phyloP scores from a whole-genome alignment of 345 rosid genomes.

The Iberis pinnata region DNA sequence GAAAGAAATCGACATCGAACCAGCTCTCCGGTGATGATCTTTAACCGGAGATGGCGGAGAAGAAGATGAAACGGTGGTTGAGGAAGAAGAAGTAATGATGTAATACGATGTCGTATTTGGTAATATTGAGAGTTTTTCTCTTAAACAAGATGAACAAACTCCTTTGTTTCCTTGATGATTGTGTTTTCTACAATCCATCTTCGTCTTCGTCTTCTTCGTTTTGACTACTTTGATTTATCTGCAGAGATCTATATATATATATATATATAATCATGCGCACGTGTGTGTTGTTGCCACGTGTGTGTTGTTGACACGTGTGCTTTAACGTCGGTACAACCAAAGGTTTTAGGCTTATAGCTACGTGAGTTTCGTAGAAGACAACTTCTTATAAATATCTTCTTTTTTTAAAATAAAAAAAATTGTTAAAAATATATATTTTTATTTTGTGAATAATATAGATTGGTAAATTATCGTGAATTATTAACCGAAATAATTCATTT shows the following conservation, averaged over 20 bases:
- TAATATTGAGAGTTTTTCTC: conserved; percentile 21
- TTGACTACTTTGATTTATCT: neutral
- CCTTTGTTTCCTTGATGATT: conserved; percentile 23
- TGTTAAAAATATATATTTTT: neutral
- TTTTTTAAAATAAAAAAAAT: neutral
- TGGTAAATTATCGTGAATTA: no score
- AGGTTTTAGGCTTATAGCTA: conserved; percentile 12
- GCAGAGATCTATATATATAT: neutral
- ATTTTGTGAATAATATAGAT: no score
- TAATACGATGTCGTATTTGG: conserved; percentile 23
- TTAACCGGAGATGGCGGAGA: conserved; percentile 5
- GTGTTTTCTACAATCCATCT: conserved; percentile 34
- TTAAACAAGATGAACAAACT: conserved; percentile 26
- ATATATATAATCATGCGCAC: neutral
- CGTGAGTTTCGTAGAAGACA: conserved; percentile 15
- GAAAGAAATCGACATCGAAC: conserved; percentile 39
- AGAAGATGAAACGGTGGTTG: conserved; percentile 22
- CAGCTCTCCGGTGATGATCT: conserved; percentile 34
- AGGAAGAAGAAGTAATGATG: neutral
- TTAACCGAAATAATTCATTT: no score
- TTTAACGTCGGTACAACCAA: conserved; percentile 21
- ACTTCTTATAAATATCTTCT: neutral
- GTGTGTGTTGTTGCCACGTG: conserved; percentile 24
- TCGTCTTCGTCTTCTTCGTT: neutral
- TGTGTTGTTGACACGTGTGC: conserved; percentile 18